Evolutionary conservation across 768 basidiomycete genomes (phyloP).

Genomic region (Neoboletus magnificus): DNA sequence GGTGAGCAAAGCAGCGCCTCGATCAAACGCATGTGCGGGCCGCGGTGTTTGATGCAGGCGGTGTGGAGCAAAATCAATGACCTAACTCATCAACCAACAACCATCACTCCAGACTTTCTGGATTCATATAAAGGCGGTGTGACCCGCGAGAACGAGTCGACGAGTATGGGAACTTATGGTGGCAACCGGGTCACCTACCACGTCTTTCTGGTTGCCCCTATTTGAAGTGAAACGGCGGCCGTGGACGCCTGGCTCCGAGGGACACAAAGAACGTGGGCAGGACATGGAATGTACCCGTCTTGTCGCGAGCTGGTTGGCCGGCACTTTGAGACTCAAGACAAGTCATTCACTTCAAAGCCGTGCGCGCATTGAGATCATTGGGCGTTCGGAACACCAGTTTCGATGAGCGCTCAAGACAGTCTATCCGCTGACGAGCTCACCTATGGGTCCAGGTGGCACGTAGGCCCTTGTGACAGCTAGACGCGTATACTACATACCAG

Average conservation of each 20-base stretch:
- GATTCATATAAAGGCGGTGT: neutral
- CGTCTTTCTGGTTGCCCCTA: too few relatives aligned
- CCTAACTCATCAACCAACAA: neutral
- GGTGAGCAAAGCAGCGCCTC: neutral
- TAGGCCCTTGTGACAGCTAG: neutral
- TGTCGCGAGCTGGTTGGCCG: neutral
- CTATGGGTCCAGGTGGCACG: neutral
- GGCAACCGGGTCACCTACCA: too few relatives aligned
- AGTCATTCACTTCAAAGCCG: neutral
- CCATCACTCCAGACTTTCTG: neutral
- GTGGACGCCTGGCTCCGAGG: neutral
- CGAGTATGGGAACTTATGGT: too few relatives aligned
- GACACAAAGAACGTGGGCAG: neutral
- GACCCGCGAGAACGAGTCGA: too few relatives aligned
- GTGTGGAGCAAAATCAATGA: neutral
- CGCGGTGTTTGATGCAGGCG: neutral
- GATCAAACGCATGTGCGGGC: neutral
- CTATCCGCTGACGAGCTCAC: neutral
- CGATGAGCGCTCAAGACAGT: neutral
- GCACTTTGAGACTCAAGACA: neutral
- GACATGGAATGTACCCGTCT: neutral
- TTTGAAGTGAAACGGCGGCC: neutral
- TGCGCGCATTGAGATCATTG: neutral
- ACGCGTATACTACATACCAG: neutral
- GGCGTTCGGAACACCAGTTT: neutral